A percentile compares a stretch with the other conserved stretches of the same genome.
These are phyloP conservation scores for Darksidea phi DNA, from an alignment of 495 filamentous ascomycete species.

Conservation along the genomic window DNA sequence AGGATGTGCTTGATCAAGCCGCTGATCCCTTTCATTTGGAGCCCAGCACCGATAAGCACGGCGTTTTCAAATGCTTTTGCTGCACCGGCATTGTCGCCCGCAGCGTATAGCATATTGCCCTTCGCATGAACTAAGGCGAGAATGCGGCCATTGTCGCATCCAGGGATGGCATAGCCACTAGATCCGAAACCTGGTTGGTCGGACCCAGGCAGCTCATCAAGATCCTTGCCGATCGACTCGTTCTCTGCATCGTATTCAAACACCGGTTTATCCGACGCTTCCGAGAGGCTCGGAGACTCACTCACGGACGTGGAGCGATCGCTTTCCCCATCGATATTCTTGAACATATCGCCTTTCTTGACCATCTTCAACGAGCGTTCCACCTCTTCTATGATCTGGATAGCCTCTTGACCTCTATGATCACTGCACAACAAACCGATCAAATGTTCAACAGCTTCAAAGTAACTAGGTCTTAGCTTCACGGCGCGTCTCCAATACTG, in stretches of 20 bases:
- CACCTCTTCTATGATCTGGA: slow-evolving; percentile 87
- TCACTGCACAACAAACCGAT: slow-evolving; percentile 82
- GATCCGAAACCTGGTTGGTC: slow-evolving; percentile 65
- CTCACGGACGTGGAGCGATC: slow-evolving; percentile 56
- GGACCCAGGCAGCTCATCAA: slow-evolving; percentile 37
- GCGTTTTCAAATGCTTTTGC: slow-evolving; percentile 94
- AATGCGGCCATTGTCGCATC: slow-evolving; percentile 90
- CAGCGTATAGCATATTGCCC: slow-evolving; percentile 94
- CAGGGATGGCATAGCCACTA: slow-evolving; percentile 83
- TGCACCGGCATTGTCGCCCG: slow-evolving; percentile 80
- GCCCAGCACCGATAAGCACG: slow-evolving; percentile 81
- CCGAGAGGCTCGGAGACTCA: slow-evolving; percentile 51
- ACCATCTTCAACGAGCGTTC: slow-evolving; percentile 66
- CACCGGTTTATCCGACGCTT: slow-evolving; percentile 54
- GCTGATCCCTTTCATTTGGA: slow-evolving; percentile 67
- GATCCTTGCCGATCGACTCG: slow-evolving; percentile 35
- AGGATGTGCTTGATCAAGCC: slow-evolving; percentile 82
- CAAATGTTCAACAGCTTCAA: slow-evolving; percentile 96
- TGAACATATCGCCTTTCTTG: slow-evolving; percentile 51
- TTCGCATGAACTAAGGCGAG: slow-evolving; percentile 92
- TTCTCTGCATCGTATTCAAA: slow-evolving; percentile 61
- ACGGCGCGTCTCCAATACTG: slow-evolving; percentile 83
- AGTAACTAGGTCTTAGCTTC: slow-evolving; percentile 79
- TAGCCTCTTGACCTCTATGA: slow-evolving; percentile 79
- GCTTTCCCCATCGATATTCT: slow-evolving; percentile 54